phyloP scores from a whole-genome alignment of 352 stramenopile genomes.

The Hyaloperonospora arabidopsidis region DNA sequence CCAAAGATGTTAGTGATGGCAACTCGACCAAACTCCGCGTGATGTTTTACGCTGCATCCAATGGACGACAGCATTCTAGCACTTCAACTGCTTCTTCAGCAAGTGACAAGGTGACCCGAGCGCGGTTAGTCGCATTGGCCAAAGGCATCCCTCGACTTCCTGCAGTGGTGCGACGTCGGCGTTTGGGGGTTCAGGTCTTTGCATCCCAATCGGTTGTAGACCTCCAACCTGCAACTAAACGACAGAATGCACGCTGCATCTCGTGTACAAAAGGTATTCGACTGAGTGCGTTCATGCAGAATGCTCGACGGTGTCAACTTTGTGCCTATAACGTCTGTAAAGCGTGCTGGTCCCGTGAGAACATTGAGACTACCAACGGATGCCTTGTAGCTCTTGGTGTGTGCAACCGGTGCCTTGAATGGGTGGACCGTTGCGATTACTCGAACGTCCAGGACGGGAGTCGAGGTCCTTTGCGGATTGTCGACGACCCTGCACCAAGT shows the following conservation, averaged over 20 bases:
- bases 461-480: conserved; percentile 15
- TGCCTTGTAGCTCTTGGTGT: conserved; percentile 26
- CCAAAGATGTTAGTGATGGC: conserved; percentile 7
- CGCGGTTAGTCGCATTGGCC: conserved; percentile 22
- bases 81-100: background rate
- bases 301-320: conserved; percentile 28
- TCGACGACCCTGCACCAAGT: conserved; percentile 21
- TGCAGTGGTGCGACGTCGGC: conserved; percentile 27
- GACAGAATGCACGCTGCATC: conserved; percentile 33
- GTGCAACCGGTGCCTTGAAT: conserved; percentile 40
- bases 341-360: conserved; percentile 32
- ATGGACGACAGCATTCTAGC: background rate
- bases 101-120: conserved; percentile 22
- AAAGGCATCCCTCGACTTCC: conserved; percentile 25
- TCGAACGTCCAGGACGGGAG: conserved; percentile 22
- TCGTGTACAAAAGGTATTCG: conserved; percentile 39
- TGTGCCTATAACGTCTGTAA: conserved; percentile 45
- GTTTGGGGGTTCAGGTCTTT: conserved; percentile 32
- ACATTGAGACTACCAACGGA: conserved; percentile 36
- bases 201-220: conserved; percentile 8
- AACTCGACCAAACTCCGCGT: conserved; percentile 21
- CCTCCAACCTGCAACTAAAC: conserved; percentile 3
- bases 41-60: conserved; percentile 28
- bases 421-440: conserved; percentile 37
- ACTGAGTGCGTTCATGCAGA: conserved; percentile 22